phyloP scores from a whole-genome alignment of 768 basidiomycete species.

The Termitomyces bulborhizus region DNA sequence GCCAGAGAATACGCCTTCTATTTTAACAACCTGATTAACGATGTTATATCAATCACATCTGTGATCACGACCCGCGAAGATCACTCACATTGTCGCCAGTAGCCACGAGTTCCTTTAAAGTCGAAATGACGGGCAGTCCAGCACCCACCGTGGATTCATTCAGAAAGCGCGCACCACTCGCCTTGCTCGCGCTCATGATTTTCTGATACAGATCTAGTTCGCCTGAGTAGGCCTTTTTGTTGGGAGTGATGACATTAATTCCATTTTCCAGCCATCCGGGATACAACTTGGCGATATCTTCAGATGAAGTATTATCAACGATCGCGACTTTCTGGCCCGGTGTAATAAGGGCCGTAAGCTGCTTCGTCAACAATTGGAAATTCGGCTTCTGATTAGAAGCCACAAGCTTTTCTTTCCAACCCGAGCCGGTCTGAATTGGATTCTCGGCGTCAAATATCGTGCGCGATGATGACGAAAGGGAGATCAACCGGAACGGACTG shows the following conservation, averaged over 20 bases:
- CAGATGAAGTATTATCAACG: slow-evolving; percentile 91
- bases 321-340: slow-evolving; percentile 53
- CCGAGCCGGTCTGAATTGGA: slow-evolving; percentile 28
- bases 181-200: slow-evolving; percentile 55
- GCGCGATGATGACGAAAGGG: slow-evolving; percentile 61
- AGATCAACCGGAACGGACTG: slow-evolving; percentile 57
- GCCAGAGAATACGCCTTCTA: slow-evolving; percentile 97
- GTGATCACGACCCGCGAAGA: not conserved
- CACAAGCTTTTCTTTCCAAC: slow-evolving; percentile 33
- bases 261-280: slow-evolving; percentile 74
- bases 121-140: slow-evolving; percentile 87
- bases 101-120: slow-evolving; percentile 84
- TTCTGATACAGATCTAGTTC: slow-evolving; percentile 57
- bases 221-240: slow-evolving; percentile 94
- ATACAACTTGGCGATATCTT: slow-evolving; percentile 74
- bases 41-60: not conserved
- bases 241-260: slow-evolving; percentile 88
- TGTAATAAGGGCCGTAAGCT: slow-evolving; percentile 39
- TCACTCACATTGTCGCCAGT: slow-evolving; percentile 82
- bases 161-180: slow-evolving; percentile 61
- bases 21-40: slow-evolving; percentile 60
- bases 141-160: slow-evolving; percentile 96
- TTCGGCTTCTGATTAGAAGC: slow-evolving; percentile 39
- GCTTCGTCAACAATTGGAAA: slow-evolving; percentile 39
- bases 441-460: slow-evolving; percentile 45